Percentiles rank a stretch among this genome's conserved stretches.
These are phyloP conservation scores for Pittosporum tobira DNA, from an alignment of 129 eudicot genomes.

Conservation along the genomic window DNA sequence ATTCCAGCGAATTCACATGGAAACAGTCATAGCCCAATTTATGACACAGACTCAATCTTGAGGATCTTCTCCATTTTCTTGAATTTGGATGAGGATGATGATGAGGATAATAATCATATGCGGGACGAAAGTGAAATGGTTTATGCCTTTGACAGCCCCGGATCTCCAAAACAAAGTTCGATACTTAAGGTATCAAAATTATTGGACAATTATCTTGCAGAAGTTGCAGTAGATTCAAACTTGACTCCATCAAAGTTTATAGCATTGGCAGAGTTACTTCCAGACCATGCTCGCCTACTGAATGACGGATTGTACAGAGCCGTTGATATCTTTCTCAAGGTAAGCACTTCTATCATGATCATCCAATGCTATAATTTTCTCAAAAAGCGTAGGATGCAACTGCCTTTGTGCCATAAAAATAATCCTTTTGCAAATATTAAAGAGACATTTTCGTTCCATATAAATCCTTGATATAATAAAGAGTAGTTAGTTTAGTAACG, in stretches of 20 bases:
- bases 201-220: conserved; percentile 81
- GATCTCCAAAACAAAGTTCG: conserved; percentile 93
- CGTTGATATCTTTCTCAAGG: conserved; percentile 89
- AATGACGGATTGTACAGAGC: conserved; percentile 93
- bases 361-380: not conserved
- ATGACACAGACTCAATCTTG: conserved; percentile 68
- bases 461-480: too few species aligned
- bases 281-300: conserved; percentile 82
- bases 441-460: too few species aligned
- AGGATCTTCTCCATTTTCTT: conserved; percentile 83
- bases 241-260: conserved; percentile 57
- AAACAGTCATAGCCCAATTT: conserved; percentile 50
- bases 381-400: too few species aligned
- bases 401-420: too few species aligned
- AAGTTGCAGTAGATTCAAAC: conserved; percentile 73
- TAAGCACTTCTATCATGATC: conserved; percentile 5
- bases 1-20: conserved; percentile 64
- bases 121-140: conserved; percentile 74
- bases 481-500: too few species aligned
- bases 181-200: conserved; percentile 76
- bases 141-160: conserved; percentile 75
- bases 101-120: conserved; percentile 49
- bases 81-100: conserved; percentile 91
- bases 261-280: conserved; percentile 78
- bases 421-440: too few species aligned